A percentile compares a stretch with the other conserved stretches of the same genome.
These are phyloP conservation scores for Oryza officinalis DNA, from an alignment of 176 grass and related monocot species.

Conservation along the genomic window DNA sequence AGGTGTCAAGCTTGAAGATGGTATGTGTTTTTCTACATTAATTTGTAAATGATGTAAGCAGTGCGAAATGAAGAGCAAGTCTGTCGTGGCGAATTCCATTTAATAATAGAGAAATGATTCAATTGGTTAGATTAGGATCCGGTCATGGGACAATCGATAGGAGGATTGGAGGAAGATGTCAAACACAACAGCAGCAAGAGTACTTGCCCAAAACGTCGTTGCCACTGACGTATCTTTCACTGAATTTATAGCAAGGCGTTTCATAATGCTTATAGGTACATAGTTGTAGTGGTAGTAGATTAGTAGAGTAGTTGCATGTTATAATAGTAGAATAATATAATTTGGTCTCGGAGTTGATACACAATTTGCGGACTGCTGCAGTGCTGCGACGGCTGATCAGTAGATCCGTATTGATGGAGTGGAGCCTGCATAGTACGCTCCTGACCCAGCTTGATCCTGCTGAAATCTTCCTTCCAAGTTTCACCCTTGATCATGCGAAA, in stretches of 20 bases:
- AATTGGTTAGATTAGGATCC: neutral
- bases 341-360: neutral
- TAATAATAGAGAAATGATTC: neutral
- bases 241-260: neutral
- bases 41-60: neutral
- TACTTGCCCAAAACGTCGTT: neutral
- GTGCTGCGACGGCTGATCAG: neutral
- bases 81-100: neutral
- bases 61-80: neutral
- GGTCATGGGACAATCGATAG: neutral
- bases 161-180: neutral
- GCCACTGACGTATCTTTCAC: neutral
- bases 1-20: no score
- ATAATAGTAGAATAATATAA: neutral
- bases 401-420: neutral
- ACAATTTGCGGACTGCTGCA: neutral
- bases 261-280: neutral
- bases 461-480: no score
- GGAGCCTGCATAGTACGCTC: neutral
- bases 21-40: neutral
- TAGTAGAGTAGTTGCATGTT: no score
- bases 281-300: no score
- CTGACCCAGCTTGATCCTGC: no score
- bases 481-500: no score
- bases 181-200: neutral